These are phyloP conservation scores for Verticillium alfalfae DNA, from an alignment of 2,329 filamentous ascomycete genomes.

Conservation along the genomic window DNA sequence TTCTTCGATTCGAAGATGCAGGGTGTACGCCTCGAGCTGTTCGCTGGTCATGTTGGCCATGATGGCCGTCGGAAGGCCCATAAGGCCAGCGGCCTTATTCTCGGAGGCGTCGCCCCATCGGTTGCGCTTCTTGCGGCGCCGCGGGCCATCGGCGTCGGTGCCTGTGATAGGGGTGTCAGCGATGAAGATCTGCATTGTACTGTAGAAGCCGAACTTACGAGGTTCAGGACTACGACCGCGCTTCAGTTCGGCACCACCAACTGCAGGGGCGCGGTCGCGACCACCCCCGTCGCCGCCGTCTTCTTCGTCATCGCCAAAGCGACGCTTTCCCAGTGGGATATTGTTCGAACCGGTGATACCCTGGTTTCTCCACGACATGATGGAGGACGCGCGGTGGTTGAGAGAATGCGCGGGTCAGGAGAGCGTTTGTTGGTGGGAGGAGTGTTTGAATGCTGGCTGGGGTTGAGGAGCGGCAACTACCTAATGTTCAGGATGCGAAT, in stretches of 20 bases:
- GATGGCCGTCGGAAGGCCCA: constrained; percentile 95
- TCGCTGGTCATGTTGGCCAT: constrained; percentile 97
- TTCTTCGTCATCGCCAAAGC: constrained; percentile 65
- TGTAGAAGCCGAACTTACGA: constrained; percentile 43
- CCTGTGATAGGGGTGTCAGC: constrained; percentile 26
- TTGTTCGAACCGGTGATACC: constrained; percentile 98
- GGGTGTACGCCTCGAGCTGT: constrained; percentile 93
- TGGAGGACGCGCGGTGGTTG: constrained; percentile 13
- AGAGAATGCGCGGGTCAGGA: not conserved
- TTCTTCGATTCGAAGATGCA: constrained; percentile 96
- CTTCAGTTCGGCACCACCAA: constrained; percentile 54
- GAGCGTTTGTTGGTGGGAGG: not conserved
- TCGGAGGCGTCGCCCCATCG: constrained; percentile 96
- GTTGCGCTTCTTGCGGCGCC: constrained; percentile 95
- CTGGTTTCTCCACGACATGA: constrained; percentile 64
- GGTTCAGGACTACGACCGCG: constrained; percentile 89
- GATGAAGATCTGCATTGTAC: not conserved
- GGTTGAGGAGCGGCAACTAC: not conserved
- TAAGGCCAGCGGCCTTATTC: constrained; percentile 96
- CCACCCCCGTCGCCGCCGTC: constrained; percentile 23
- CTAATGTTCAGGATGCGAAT: not conserved
- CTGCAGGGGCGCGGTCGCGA: constrained; percentile 19
- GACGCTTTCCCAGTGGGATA: constrained; percentile 84
- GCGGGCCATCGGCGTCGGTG: constrained; percentile 65
- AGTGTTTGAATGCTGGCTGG: not conserved